Base-by-base conservation (phyloP, 345 rosid genomes). In the Pugionium dolabratum region DNA sequence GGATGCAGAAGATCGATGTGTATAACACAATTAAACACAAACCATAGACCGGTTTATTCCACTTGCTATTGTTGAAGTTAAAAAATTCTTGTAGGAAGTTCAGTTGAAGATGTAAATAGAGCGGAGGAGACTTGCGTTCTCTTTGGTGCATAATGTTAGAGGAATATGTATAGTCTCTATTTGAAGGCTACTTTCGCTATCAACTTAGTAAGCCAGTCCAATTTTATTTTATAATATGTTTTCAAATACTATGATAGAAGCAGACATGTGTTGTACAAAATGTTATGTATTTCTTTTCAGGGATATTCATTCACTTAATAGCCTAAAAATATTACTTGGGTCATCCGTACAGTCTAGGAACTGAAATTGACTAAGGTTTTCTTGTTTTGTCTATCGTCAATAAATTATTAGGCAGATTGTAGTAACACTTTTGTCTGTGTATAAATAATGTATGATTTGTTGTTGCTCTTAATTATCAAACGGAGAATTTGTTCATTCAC, bases 91-190 rank as follows among this genome's bases (percentile, higher is more conserved):
- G 65, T 72, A 72, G 71, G 71, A 51, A 34, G 70, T 72, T 35
- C 59, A 53, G 52, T 64, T 49, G 62, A 66, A 58, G 62, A 52
- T 73, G 72, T 73, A 73, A 53, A 73, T 66, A 73, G 62, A 59
- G 56, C 11, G 27, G 32, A 64, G 44, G 64, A 63, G 37, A 69
- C 29, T 31, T 9, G 36, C 1, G 4, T 46, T 53, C 9, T 61
- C 45, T 61, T 70, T 44, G 62, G 27, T 45, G 58, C 64, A 71
- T 47, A 62, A 42, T 34, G 59, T 33, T 61, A 54, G 27, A 47
- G 63, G 31, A 57, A 34, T 28, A 11, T 64, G 69, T 50, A 42
- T 45, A 54, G 41, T 68, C 32, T 35, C 26, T 43, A 4, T 35
- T 29, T 11, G 28, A 61, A 5, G 56, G 49, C 6, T 62, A 46